Evolutionary conservation across 164 flowering plant genomes (phyloP).

Genomic region (Aristolochia contorta): DNA sequence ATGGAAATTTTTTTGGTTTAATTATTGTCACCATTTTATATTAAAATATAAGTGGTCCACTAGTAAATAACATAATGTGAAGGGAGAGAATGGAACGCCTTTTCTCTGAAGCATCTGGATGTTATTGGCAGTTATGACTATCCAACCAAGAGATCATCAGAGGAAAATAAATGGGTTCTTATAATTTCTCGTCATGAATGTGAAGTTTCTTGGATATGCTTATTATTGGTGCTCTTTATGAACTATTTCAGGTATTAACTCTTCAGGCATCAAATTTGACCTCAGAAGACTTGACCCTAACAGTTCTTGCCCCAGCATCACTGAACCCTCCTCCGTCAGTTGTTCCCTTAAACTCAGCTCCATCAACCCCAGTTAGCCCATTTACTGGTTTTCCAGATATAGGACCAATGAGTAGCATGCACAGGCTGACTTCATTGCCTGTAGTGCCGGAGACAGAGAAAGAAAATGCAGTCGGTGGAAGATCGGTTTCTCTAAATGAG

Average conservation of each 20-base stretch:
- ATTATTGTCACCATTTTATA: no score
- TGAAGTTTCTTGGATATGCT: no score
- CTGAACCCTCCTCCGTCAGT: conserved; percentile 74
- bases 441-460: conserved; percentile 26
- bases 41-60: no score
- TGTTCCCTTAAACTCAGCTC: conserved; percentile 64
- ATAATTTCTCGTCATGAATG: no score
- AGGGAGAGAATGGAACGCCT: no score
- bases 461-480: conserved; percentile 21
- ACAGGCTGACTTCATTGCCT: conserved; percentile 30
- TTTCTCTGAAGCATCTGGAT: no score
- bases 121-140: no score
- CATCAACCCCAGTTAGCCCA: conserved; percentile 65
- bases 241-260: conserved; percentile 61
- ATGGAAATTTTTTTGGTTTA: no score
- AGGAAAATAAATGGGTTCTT: no score
- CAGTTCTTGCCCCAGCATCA: conserved; percentile 97
- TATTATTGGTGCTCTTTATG: conserved; percentile 1
- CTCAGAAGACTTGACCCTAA: conserved; percentile 76
- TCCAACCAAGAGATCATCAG: no score
- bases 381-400: conserved; percentile 51
- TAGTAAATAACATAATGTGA: no score
- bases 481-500: conserved; percentile 32
- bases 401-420: conserved; percentile 23
- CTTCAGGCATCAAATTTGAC: conserved; percentile 95